These are phyloP conservation scores for Telfairia occidentalis DNA, from an alignment of 331 rosid species.

Conservation along the genomic window DNA sequence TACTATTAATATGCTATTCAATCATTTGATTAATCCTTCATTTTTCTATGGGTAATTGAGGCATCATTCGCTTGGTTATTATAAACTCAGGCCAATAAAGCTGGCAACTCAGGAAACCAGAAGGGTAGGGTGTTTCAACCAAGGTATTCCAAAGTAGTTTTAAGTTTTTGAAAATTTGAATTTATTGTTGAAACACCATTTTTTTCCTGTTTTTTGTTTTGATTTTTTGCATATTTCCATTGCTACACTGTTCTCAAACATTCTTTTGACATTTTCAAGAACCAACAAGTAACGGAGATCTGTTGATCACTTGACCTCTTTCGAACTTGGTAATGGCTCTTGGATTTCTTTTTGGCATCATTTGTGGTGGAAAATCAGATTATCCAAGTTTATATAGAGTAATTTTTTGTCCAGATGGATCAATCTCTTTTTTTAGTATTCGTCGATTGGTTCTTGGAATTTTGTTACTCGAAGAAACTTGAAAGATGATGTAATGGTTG, in stretches of 20 bases:
- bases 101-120: constrained; percentile 12
- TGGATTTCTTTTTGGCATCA: no score
- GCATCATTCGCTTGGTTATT: neutral
- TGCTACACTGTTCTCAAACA: neutral
- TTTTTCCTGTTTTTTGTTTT: neutral
- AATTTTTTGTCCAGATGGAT: no score
- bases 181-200: neutral
- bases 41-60: neutral
- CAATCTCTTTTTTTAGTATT: no score
- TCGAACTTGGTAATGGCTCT: no score
- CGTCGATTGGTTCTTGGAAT: no score
- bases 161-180: neutral
- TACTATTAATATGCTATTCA: neutral
- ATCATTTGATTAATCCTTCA: neutral
- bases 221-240: neutral
- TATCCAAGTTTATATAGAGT: no score
- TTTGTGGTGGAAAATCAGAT: no score
- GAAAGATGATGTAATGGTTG: no score
- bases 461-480: no score
- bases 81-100: constrained; percentile 30
- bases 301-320: no score
- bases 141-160: constrained; percentile 26
- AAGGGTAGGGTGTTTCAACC: constrained; percentile 25
- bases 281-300: neutral
- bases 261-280: neutral